A percentile compares a stretch with the other conserved stretches of the same genome.
Conservation (phyloP, 192 early-diverging fungal genomes). For the Coemansia sp. region DNA sequence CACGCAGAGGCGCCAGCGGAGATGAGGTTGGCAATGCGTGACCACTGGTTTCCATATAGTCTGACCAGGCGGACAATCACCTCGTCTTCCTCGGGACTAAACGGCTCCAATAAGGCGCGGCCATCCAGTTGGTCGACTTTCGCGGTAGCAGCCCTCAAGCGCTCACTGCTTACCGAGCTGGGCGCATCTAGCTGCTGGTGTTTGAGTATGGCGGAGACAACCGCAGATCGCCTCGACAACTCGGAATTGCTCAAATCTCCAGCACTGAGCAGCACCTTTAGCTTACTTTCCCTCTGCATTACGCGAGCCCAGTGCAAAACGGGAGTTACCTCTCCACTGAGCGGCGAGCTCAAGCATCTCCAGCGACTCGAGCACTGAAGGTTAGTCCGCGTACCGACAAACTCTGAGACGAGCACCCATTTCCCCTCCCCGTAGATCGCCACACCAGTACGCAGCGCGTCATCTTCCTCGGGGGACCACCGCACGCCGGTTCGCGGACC, state of each 20-base stretch:
- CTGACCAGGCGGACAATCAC: conserved; percentile 20
- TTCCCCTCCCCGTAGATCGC: conserved; percentile 21
- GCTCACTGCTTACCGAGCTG: background rate
- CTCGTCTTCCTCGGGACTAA: conserved; percentile 22
- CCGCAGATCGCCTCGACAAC: conserved; percentile 1
- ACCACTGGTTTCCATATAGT: conserved; percentile 22
- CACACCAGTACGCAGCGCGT: conserved; percentile 31
- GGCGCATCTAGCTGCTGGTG: conserved; percentile 6
- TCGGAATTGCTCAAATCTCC: background rate
- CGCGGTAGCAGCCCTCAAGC: background rate
- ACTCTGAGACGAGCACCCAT: conserved; percentile 21
- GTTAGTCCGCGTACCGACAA: conserved; percentile 27
- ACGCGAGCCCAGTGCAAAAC: conserved; percentile 12
- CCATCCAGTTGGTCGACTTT: background rate
- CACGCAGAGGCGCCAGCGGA: background rate
- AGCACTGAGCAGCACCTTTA: background rate
- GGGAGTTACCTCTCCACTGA: conserved; percentile 11
- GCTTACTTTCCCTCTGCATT: background rate
- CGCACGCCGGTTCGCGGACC: background rate
- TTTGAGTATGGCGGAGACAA: conserved; percentile 4
- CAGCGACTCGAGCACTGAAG: conserved; percentile 28
- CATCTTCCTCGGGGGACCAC: conserved; percentile 40
- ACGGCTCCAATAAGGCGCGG: conserved; percentile 10
- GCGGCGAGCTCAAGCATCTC: conserved; percentile 13
- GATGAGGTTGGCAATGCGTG: conserved; percentile 20